Evolutionary conservation across 225 moss, liverwort and hornwort species (phyloP), one percentile per base, ranked within the genome.

Genomic region (Bryum argenteum): DNA sequence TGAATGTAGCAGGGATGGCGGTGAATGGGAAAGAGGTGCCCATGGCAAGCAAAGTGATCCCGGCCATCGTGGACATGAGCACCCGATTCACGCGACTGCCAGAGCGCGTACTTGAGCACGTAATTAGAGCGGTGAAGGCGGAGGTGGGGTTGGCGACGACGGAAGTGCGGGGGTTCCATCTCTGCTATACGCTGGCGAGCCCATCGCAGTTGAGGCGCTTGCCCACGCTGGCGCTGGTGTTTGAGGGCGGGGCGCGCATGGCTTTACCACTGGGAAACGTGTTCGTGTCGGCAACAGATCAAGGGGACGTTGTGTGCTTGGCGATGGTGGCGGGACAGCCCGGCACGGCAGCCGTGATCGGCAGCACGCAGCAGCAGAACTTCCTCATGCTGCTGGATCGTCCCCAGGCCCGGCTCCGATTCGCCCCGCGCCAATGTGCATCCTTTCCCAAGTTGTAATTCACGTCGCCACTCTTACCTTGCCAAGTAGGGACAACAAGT

Each of bases 321-420:
- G 82, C 82, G 20, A 67, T 79, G 67, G 43, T 75, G 24, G 75
- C 75, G 3, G 75, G 62, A 8, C 17, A 3, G 9, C 42, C 53
- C 8, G 75, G 82, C n/a, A 14, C 72, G 3, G 53, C 68, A n/a
- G 65, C 60, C 6, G 41, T 82, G 37, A 58, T 82, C 10, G 82
- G 82, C 56, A 63, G 67, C 66, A 67, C 58, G 52, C 79, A 79
- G 68, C 82, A 82, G 75, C 82, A 82, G 21, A 82, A 82, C 17
- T 82, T 82, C 26, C 42, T 74, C 50, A 69, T 79, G 53, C 65
- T 75, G 10, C 11, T 79, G 17, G 79, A 83, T 37, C 40, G 63
- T 16, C 58, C 5, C 38, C 19, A 44, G 41, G 67, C 78, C 3
- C 71, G 50, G 0, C 57, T 79, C 20, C 75, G 79, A 1, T 79